Percentiles rank a stretch among this genome's conserved stretches.
phyloP scores from a whole-genome alignment of 1,139 yeast species.

The Yamadazyma membranifaciens region DNA sequence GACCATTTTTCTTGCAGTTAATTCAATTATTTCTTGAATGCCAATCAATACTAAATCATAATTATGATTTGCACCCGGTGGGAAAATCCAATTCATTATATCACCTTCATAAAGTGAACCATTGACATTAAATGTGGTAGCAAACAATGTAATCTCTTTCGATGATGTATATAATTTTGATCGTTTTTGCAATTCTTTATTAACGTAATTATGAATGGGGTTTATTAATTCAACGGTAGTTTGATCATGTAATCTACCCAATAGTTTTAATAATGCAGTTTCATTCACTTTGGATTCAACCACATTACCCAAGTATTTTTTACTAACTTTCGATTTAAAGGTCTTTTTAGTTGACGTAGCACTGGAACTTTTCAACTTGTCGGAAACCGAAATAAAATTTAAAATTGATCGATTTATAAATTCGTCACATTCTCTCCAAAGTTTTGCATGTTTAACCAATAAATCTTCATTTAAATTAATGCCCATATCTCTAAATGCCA shows the following conservation, averaged over 20 bases:
- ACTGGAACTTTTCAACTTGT: constrained; percentile 32
- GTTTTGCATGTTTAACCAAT: constrained; percentile 48
- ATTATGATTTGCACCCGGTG: constrained; percentile 22
- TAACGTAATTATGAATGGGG: constrained; percentile 71
- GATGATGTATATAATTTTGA: constrained; percentile 49
- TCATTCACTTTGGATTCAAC: constrained; percentile 44
- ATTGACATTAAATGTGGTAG: constrained; percentile 73
- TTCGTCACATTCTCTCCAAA: constrained; percentile 64
- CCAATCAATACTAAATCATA: constrained; percentile 81
- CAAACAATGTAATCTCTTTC: constrained; percentile 52
- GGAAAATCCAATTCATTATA: constrained; percentile 59
- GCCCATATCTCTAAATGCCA: constrained; percentile 56
- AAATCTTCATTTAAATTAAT: constrained; percentile 39
- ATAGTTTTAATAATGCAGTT: constrained; percentile 45
- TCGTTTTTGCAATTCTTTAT: constrained; percentile 49
- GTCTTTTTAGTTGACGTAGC: constrained; percentile 32
- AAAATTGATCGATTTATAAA: constrained; percentile 44
- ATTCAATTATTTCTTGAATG: constrained; percentile 87
- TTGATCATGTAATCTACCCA: constrained; percentile 52
- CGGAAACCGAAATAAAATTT: constrained; percentile 33
- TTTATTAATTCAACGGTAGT: constrained; percentile 51
- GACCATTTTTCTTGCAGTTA: constrained; percentile 87
- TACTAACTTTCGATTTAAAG: constrained; percentile 45
- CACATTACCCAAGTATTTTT: constrained; percentile 44
- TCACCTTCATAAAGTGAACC: constrained; percentile 56